Conservation (phyloP, 345 rosid species). For the Trapa incisa region DNA sequence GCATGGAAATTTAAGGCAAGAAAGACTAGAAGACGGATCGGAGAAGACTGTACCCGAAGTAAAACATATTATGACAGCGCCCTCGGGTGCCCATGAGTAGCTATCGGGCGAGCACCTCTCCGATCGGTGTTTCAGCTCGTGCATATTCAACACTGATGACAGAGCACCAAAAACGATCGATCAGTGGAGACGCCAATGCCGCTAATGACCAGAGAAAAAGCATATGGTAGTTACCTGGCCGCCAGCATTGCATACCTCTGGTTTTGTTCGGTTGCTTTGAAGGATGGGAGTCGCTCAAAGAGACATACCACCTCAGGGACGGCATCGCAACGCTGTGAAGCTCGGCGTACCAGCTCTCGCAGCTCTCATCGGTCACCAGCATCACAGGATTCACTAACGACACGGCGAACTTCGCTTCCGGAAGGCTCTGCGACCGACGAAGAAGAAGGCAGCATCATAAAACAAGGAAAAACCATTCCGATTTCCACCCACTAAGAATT, state of each 20-base stretch:
- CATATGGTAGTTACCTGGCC: background rate
- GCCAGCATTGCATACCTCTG: conserved; percentile 21
- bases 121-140: conserved; percentile 19
- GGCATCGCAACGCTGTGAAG: conserved; percentile 23
- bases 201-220: background rate
- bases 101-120: conserved; percentile 11
- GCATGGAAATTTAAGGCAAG: too few relatives aligned
- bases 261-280: conserved; percentile 10
- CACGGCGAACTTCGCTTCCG: conserved; percentile 60
- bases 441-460: too few relatives aligned
- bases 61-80: conserved; percentile 67
- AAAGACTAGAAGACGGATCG: background rate
- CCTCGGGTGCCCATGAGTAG: conserved; percentile 57
- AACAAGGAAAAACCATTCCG: background rate
- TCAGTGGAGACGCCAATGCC: background rate
- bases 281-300: conserved; percentile 26
- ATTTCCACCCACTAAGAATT: too few relatives aligned
- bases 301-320: conserved; percentile 56
- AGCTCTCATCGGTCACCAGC: conserved; percentile 57
- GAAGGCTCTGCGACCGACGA: conserved; percentile 36
- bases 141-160: conserved; percentile 32
- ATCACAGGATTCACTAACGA: conserved; percentile 39
- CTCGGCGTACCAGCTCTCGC: conserved; percentile 31
- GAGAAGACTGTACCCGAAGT: conserved; percentile 44
- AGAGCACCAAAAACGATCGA: conserved; percentile 10